Evolutionary conservation across 331 rosid genomes (phyloP), one percentile per base, ranked within the genome.

Genomic region (Erythrophleum ivorense): DNA sequence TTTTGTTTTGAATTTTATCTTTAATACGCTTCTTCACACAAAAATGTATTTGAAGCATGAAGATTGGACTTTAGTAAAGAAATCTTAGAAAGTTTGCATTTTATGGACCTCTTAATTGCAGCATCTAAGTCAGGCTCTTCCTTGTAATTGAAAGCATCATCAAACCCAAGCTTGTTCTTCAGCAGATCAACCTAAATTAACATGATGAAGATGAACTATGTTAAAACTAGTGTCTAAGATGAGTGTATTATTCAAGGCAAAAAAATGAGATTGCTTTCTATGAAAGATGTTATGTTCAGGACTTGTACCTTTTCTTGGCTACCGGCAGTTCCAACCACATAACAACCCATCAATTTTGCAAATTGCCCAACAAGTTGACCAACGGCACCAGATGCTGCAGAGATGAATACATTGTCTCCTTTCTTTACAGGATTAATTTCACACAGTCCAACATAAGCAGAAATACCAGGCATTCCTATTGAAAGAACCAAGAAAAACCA

Each of bases 381-480:
- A 43, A 75, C 79, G 0, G 58, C 79, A 21, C 79, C 71, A 2
- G 79, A 76, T 58, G 71, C 71, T 40, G 79, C 79, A 14, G 79
- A 43, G 46, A 76, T 24, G 71, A 76, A 62, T 0, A 76, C 46
- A 45, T 18, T 11, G 5, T 62, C 60, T 45, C 80, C 80, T 16
- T 76, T 76, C 60, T 62, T 62, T 46, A 38, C 62, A 18, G 7
- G 19, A 46, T 4, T 6, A 15, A 76, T 24, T 48, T 76, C 80
- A 46, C 62, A 9, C 0, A 60, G 9, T 21, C 48, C 72, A 46
- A 49, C 46, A 76, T 45, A 76, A 2, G 80, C 71, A 45, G 60
- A 13, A 76, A 76, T 76, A 6, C 67, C 87, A 24, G 87, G 78
- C 87, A 84, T 84, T 31, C 87, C 87, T 84, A 59, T 79, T 74